phyloP scores from a whole-genome alignment of 2,329 filamentous ascomycete genomes.

The Fusarium nelsonii region DNA sequence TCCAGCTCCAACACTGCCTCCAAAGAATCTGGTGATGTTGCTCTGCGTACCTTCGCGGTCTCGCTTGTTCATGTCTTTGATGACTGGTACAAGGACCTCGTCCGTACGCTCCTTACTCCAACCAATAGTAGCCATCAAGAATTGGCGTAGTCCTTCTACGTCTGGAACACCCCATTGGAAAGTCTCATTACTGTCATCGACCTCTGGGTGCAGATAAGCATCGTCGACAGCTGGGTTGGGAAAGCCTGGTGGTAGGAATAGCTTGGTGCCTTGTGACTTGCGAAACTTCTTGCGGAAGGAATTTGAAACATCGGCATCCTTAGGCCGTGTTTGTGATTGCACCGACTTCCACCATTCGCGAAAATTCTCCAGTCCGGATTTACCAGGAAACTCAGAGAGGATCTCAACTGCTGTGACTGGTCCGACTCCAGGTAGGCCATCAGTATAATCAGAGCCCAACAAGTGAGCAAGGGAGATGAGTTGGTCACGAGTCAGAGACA shows the following conservation, averaged over 20 bases:
- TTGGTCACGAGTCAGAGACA: constrained; percentile 86
- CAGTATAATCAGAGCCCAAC: constrained; percentile 93
- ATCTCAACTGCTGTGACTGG: constrained; percentile 96
- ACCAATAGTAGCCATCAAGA: constrained; percentile 91
- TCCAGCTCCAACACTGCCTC: constrained; percentile 77
- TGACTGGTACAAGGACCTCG: constrained; percentile 94
- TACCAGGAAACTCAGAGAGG: constrained; percentile 83
- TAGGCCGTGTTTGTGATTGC: constrained; percentile 74
- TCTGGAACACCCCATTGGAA: constrained; percentile 99
- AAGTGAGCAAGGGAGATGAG: constrained; percentile 92
- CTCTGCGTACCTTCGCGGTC: constrained; percentile 91
- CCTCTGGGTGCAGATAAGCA: constrained; percentile 88
- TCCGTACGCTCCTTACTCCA: constrained; percentile 94
- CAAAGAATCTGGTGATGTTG: constrained; percentile 95
- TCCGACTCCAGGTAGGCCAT: constrained; percentile 89
- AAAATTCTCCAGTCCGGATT: constrained; percentile 76
- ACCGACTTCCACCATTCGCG: constrained; percentile 88
- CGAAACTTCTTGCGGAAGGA: constrained; percentile 89
- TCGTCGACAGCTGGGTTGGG: constrained; percentile 82
- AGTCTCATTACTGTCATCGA: constrained; percentile 79
- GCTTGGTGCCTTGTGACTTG: constrained; percentile 80
- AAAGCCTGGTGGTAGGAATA: constrained; percentile 86
- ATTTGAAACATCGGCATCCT: constrained; percentile 69
- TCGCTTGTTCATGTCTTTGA: constrained; percentile 92
- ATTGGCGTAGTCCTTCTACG: constrained; percentile 83